Percentiles rank a stretch among this genome's conserved stretches.
phyloP scores from a whole-genome alignment of 2,329 filamentous ascomycete species.

The Diaporthe eres region DNA sequence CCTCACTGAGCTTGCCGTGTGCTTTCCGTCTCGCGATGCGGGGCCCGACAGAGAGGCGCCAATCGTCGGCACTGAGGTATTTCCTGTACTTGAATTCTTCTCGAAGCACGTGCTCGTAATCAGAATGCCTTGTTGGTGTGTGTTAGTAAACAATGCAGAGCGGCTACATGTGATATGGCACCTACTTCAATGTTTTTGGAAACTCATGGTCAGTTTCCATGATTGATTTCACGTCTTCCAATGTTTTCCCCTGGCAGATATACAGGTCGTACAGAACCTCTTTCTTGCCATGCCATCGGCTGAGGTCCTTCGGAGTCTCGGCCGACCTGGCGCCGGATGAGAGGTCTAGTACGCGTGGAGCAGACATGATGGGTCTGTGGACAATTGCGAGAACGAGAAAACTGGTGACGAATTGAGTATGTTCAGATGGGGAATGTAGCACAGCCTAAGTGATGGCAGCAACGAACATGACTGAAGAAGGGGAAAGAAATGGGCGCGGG shows the following conservation, averaged over 20 bases:
- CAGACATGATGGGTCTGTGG: neutral
- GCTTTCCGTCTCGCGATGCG: neutral
- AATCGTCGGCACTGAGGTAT: neutral
- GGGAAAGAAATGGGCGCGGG: too few relatives aligned
- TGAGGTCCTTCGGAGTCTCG: neutral
- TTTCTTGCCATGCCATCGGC: neutral
- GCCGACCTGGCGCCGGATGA: neutral
- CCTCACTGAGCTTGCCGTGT: neutral
- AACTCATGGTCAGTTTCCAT: neutral
- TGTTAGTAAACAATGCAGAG: neutral
- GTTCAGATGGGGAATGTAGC: too few relatives aligned
- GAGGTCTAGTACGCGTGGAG: neutral
- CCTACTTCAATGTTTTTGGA: neutral
- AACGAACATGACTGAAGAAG: too few relatives aligned
- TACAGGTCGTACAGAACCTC: neutral
- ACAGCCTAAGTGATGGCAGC: too few relatives aligned
- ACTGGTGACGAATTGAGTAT: neutral
- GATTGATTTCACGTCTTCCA: neutral
- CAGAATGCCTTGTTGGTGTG: neutral
- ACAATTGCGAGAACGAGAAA: neutral
- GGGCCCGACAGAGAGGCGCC: neutral
- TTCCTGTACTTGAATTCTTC: neutral
- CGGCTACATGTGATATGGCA: rapidly evolving
- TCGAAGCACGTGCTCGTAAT: neutral
- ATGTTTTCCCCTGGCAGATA: neutral